Evolutionary conservation across 2,329 filamentous ascomycete species (phyloP).

Genomic region (Trichoderma atroviride): DNA sequence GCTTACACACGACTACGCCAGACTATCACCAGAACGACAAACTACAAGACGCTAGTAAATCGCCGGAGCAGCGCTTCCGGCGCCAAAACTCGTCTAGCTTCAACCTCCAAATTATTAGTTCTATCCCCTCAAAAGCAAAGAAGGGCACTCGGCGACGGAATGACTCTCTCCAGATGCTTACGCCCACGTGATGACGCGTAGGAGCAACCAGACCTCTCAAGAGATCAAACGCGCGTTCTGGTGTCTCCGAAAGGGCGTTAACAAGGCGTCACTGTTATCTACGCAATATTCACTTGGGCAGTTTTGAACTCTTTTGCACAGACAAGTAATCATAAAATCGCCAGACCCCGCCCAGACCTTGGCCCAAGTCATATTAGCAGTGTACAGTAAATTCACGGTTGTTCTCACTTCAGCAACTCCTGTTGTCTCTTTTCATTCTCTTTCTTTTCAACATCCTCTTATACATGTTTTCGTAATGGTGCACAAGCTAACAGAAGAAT

Average conservation of each 20-base stretch:
- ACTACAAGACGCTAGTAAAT: background rate
- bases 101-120: background rate
- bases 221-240: background rate
- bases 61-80: background rate
- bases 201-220: background rate
- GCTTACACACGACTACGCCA: background rate
- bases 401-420: background rate
- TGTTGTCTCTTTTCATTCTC: no score
- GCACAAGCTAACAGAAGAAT: conserved; percentile 35
- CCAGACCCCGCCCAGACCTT: background rate
- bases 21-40: background rate
- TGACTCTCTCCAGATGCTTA: background rate
- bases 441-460: background rate
- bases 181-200: conserved; percentile 19
- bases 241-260: background rate
- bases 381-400: conserved; percentile 9
- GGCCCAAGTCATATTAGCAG: background rate
- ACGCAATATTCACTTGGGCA: background rate
- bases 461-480: conserved; percentile 30
- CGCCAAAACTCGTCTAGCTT: background rate
- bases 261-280: background rate
- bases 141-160: background rate
- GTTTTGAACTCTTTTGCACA: background rate
- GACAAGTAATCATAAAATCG: background rate
- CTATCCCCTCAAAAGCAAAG: background rate